These are phyloP conservation scores for Rhodotorula sp. DNA, from an alignment of 1,284 basidiomycete genomes.

Conservation along the genomic window DNA sequence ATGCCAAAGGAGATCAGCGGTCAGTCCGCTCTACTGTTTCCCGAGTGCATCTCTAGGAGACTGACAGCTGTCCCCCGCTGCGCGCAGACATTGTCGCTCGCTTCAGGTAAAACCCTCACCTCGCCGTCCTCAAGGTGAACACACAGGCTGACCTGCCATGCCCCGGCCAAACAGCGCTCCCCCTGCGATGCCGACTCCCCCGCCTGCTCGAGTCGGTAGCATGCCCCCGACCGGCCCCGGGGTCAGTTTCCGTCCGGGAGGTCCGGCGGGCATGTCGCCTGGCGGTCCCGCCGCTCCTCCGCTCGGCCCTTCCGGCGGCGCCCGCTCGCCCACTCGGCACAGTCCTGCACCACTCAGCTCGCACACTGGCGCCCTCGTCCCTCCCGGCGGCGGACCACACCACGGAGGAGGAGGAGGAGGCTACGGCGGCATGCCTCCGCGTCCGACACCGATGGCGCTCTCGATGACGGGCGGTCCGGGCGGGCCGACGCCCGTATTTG, in stretches of 20 bases:
- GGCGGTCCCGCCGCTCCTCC: conserved; percentile 6
- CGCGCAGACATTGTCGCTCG: conserved; percentile 29
- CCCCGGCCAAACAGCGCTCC: background rate
- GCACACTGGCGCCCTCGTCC: conserved; percentile 39
- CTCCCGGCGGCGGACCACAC: conserved; percentile 32
- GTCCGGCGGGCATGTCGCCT: conserved; percentile 10
- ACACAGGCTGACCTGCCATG: too few relatives aligned
- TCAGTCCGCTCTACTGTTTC: conserved; percentile 49
- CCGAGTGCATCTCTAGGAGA: background rate
- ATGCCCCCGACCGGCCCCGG: background rate
- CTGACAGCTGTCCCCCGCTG: background rate
- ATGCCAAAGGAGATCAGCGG: conserved; percentile 84
- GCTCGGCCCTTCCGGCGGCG: conserved; percentile 4
- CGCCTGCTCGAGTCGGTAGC: background rate
- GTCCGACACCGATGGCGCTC: conserved; percentile 2
- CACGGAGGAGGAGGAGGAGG: background rate
- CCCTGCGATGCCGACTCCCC: conserved; percentile 6
- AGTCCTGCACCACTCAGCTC: conserved; percentile 14
- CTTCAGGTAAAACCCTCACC: background rate
- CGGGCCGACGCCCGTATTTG: conserved; percentile 61
- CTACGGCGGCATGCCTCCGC: background rate
- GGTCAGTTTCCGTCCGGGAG: too few relatives aligned
- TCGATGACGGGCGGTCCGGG: conserved; percentile 4
- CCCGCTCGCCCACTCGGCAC: conserved; percentile 9
- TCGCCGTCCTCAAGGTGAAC: background rate